Base-by-base conservation (phyloP, 345 rosid species). In the Euclidium syriacum region DNA sequence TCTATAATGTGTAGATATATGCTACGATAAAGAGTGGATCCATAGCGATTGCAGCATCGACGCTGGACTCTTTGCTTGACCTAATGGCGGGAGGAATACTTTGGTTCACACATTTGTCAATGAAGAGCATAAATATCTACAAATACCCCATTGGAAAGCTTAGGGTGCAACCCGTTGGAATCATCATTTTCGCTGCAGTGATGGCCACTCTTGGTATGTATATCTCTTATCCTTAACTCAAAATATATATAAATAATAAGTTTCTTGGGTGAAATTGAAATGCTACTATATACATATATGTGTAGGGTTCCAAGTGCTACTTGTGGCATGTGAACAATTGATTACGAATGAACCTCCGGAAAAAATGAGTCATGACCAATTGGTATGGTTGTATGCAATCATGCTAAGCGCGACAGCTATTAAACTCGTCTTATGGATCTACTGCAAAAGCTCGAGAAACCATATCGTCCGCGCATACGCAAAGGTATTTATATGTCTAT, bases 31-130 rank as follows among this genome's bases (percentile, higher is more conserved):
- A 51, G 81, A 89, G 90, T 77, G 99, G 91, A 76, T 92, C 99
- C 11, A 64, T 89, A 66, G 99, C 98, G 14, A 83, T 92, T 70
- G 98, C 97, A 43, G 98, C 98, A 19, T 92, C 98, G 0, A 92
- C 98, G 9, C 74, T 92, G 12, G 98, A 92, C 75, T 92, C 98
- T 44, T 75, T 92, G 49, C 96, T 92, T 10, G 97, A 89, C 80
- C 88, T 92, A 17, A 79, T 92, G 95, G 97, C 97, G 2, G 98
- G 97, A 16, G 95, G 94, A 41, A 89, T 89, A 55, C 95, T 92
- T 30, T 92, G 97, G 97, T 89, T 85, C 79, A 81, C 97, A 32
- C 98, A 92, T 58, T 14, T 82, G 65, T 79, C 97, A 8, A 92
- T 92, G 98, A 92, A 82, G 57, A 85, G 57, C 73, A 78, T 83